Conservation (phyloP, 257 asterid genomes). For the Ilex aquifolium region DNA sequence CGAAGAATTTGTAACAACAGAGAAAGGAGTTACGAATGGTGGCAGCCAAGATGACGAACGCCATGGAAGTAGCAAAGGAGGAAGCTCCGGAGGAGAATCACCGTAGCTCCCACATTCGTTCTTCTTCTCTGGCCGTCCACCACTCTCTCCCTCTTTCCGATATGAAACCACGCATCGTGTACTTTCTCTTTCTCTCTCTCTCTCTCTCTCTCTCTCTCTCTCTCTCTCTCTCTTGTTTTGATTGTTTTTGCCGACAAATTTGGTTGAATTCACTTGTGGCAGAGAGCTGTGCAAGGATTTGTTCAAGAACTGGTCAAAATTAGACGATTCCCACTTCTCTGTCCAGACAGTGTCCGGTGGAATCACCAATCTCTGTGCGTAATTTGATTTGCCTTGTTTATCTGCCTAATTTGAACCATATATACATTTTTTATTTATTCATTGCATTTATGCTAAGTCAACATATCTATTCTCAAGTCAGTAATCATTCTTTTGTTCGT, state of each 20-base stretch:
- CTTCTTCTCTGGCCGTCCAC: conserved; percentile 57
- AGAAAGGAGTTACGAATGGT: conserved; percentile 29
- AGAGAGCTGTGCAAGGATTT: conserved; percentile 85
- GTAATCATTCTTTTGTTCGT: neutral
- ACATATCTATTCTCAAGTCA: conserved; percentile 5
- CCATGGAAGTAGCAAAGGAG: conserved; percentile 59
- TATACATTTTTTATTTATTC: conserved; percentile 1
- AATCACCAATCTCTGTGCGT: conserved; percentile 81
- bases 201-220: neutral
- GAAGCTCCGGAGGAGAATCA: conserved; percentile 19
- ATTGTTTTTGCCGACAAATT: neutral
- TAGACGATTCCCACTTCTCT: conserved; percentile 72
- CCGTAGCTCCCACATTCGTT: conserved; percentile 58
- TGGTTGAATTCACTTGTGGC: conserved; percentile 17
- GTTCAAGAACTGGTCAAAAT: conserved; percentile 65
- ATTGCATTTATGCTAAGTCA: conserved; percentile 2
- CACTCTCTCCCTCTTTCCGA: conserved; percentile 67
- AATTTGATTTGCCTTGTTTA: conserved; percentile 11
- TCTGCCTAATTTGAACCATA: conserved; percentile 7
- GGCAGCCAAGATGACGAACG: conserved; percentile 67
- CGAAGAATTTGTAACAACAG: too few relatives aligned
- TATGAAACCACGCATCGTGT: conserved; percentile 79
- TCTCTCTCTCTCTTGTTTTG: neutral
- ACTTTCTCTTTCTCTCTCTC: conserved; percentile 11
- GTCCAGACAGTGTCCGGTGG: conserved; percentile 93